Conservation (phyloP, 2,329 filamentous ascomycete species). For the Fonsecaea nubica region DNA sequence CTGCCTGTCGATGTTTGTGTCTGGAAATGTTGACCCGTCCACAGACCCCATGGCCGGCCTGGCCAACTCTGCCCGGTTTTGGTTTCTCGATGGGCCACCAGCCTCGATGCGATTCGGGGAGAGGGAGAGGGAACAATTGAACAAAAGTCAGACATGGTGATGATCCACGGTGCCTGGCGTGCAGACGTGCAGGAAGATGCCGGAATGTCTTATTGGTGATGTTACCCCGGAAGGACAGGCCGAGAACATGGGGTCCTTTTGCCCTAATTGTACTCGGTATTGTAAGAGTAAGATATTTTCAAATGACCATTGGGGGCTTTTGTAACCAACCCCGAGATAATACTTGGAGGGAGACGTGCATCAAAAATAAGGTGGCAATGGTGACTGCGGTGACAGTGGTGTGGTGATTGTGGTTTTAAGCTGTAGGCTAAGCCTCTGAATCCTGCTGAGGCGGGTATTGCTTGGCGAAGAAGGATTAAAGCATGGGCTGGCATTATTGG, state of each 20-base stretch:
- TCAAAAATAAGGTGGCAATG: not conserved
- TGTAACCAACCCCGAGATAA: too few species aligned
- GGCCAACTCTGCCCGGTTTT: too few species aligned
- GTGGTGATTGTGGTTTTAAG: not conserved
- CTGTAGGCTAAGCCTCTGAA: not conserved
- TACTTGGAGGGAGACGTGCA: too few species aligned
- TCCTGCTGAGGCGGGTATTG: constrained; percentile 1
- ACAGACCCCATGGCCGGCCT: not conserved
- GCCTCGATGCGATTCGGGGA: not conserved
- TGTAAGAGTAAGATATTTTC: not conserved
- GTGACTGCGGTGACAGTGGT: too few species aligned
- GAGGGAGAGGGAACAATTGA: not conserved
- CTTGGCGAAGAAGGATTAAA: not conserved
- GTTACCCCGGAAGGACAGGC: not conserved
- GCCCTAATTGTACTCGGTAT: too few species aligned
- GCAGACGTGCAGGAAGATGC: not conserved
- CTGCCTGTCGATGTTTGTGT: too few species aligned
- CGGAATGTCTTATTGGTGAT: constrained; percentile 1
- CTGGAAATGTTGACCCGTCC: not conserved
- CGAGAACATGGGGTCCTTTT: not conserved
- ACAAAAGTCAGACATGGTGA: not conserved
- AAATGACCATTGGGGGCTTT: not conserved
- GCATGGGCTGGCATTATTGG: not conserved
- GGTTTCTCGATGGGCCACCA: not conserved
- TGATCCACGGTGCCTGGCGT: not conserved